Evolutionary conservation across 2,329 filamentous ascomycete species (phyloP).

Genomic region (Monilinia vaccinii-corymbosi): DNA sequence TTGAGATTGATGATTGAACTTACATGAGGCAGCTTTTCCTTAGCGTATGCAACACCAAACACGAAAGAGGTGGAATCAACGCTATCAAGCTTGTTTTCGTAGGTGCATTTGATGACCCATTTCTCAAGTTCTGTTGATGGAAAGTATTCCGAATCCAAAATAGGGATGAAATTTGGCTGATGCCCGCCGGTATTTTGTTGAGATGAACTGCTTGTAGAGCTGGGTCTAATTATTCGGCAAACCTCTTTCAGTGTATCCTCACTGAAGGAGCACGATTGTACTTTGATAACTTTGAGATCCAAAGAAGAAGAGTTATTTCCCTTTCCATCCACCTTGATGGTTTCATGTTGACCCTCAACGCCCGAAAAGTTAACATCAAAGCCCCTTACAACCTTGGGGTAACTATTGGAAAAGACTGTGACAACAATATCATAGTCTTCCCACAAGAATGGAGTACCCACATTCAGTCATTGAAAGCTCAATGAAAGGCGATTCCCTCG

Average conservation of each 20-base stretch:
- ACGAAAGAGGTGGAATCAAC: conserved; percentile 10
- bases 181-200: neutral
- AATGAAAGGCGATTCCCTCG: conserved; percentile 10
- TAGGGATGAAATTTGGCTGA: neutral
- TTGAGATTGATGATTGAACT: neutral
- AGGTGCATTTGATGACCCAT: conserved; percentile 23
- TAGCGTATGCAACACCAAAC: conserved; percentile 21
- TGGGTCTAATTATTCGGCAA: neutral
- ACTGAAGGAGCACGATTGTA: conserved; percentile 10
- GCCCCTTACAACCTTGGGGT: neutral
- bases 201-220: neutral
- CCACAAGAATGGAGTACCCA: neutral
- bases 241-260: conserved; percentile 1
- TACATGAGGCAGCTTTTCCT: conserved; percentile 20
- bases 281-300: conserved; percentile 12
- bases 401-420: neutral
- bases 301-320: conserved; percentile 15
- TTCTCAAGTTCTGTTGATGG: conserved; percentile 16
- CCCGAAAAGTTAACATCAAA: conserved; percentile 1
- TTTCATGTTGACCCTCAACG: neutral
- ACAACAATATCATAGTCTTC: neutral
- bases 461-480: conserved; percentile 11
- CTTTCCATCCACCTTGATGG: conserved; percentile 20
- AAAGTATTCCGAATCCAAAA: neutral
- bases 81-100: conserved; percentile 15